These are phyloP conservation scores for Gentiana macrophylla DNA, from an alignment of 257 asterid genomes.

Conservation along the genomic window DNA sequence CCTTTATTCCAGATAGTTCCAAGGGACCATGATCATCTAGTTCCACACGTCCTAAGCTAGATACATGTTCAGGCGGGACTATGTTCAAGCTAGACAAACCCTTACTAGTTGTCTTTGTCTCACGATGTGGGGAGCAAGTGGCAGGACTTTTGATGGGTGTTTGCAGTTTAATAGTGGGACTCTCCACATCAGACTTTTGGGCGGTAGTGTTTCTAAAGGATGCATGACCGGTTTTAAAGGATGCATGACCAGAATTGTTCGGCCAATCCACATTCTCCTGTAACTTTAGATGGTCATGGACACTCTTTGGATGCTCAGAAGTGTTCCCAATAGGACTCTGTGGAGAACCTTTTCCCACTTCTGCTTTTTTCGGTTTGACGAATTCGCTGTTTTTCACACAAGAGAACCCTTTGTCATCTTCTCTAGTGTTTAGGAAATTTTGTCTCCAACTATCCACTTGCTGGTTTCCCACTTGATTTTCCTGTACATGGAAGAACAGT, in stretches of 20 bases:
- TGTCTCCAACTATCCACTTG: constrained; percentile 25
- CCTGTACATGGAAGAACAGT: constrained; percentile 14
- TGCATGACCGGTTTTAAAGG: constrained; percentile 7
- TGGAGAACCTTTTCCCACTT: constrained; percentile 17
- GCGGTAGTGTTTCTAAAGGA: constrained; percentile 14
- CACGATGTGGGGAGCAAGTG: constrained; percentile 23
- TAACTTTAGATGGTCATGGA: constrained; percentile 22
- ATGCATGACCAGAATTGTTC: constrained; percentile 23
- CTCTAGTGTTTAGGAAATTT: constrained; percentile 22
- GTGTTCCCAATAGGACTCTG: constrained; percentile 20
- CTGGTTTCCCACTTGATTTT: constrained; percentile 27
- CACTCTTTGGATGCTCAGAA: constrained; percentile 25
- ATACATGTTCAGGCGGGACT: constrained; percentile 9
- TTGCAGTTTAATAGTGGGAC: constrained; percentile 27
- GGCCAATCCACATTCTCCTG: constrained; percentile 21
- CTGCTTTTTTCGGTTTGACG: constrained; percentile 27
- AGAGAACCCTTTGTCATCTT: constrained; percentile 17
- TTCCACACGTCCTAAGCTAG: constrained; percentile 12
- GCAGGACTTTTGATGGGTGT: constrained; percentile 21
- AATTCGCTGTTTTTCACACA: constrained; percentile 22
- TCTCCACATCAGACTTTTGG: constrained; percentile 17
- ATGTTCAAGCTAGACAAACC: constrained; percentile 22
- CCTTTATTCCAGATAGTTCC: constrained; percentile 24
- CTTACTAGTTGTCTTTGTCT: constrained; percentile 25
- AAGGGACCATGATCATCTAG: constrained; percentile 27